Conservation (phyloP, 2,329 filamentous ascomycete genomes). For the Orbilia oligospora region DNA sequence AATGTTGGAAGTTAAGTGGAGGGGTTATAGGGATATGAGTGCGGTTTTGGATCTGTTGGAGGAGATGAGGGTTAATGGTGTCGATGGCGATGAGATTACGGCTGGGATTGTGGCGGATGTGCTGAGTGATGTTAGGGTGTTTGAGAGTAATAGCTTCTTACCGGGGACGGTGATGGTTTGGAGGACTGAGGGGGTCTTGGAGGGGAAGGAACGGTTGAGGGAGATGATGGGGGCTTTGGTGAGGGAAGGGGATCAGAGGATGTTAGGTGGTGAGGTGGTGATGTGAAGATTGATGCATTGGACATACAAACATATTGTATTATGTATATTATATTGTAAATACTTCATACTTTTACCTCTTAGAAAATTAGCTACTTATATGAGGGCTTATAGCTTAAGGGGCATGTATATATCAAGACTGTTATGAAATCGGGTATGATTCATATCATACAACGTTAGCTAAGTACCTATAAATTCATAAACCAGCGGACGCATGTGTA, state of each 20-base stretch:
- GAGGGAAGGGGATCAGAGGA: constrained; percentile 39
- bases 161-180: constrained; percentile 58
- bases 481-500: neutral
- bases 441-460: neutral
- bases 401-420: neutral
- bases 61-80: constrained; percentile 64
- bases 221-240: constrained; percentile 37
- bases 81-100: constrained; percentile 62
- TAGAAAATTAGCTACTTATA: too few species aligned
- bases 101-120: constrained; percentile 59
- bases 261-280: constrained; percentile 7
- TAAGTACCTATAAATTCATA: neutral
- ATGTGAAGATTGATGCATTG: constrained; percentile 1
- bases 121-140: constrained; percentile 50
- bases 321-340: neutral
- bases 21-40: constrained; percentile 62
- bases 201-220: constrained; percentile 52
- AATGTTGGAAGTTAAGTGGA: constrained; percentile 62
- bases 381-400: too few species aligned
- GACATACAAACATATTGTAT: too few species aligned
- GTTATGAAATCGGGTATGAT: constrained; percentile 20
- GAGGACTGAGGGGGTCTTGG: constrained; percentile 54
- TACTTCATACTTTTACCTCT: too few species aligned
- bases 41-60: constrained; percentile 62
- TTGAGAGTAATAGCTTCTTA: constrained; percentile 49